Evolutionary conservation across 345 rosid species (phyloP).

Genomic region (Aquilaria malaccensis): DNA sequence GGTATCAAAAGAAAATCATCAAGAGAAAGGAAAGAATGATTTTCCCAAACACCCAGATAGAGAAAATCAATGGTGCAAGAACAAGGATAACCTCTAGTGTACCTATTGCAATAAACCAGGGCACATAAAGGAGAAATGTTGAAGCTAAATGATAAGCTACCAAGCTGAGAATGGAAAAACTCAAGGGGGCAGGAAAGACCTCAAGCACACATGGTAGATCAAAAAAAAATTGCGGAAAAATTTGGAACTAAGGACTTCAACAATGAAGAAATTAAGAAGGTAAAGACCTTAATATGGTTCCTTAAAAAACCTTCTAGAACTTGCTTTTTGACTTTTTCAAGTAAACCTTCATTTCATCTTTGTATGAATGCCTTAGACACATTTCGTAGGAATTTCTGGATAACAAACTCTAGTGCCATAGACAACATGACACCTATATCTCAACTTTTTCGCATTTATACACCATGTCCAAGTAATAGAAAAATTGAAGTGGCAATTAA

Average conservation of each 20-base stretch:
- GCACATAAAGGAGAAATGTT: too few species aligned
- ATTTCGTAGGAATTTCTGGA: not conserved
- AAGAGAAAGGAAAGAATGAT: too few species aligned
- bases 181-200: not conserved
- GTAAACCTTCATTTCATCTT: not conserved
- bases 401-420: not conserved
- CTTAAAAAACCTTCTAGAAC: not conserved
- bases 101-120: too few species aligned
- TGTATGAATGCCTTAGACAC: not conserved
- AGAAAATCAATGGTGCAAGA: too few species aligned
- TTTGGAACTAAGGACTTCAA: too few species aligned
- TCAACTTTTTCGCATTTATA: not conserved
- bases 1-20: too few species aligned
- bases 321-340: not conserved
- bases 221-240: not conserved
- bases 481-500: not conserved
- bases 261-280: not conserved
- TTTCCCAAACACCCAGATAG: too few species aligned
- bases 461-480: not conserved
- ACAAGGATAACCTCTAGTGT: too few species aligned
- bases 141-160: not conserved
- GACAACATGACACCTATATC: constrained; percentile 1
- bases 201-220: not conserved
- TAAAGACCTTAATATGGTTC: not conserved
- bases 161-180: not conserved